Evolutionary conservation across 805 yeast species (phyloP), one percentile per base, ranked within the genome.

Genomic region (Cyberlindnera misumaiensis): DNA sequence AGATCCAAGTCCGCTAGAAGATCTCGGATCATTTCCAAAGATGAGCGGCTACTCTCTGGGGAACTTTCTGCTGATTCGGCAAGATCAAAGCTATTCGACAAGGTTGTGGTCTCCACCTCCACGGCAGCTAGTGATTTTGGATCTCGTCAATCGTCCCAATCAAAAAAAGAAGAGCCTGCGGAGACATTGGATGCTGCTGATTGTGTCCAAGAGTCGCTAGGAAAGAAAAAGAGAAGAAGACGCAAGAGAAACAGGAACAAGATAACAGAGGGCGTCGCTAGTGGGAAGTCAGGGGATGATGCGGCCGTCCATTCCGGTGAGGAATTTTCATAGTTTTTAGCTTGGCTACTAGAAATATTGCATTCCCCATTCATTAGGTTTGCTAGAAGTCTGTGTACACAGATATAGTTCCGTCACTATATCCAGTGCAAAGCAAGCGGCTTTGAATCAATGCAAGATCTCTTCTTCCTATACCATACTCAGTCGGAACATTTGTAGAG

Each of bases 401-500:
- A 11, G 62, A 63, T 3, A 77, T 60, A 3, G 75, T 61, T 3
- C 82, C 81, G 44, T 77, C 81, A 35, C 71, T 73, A 34, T 71
- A 76, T 0, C 76, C 83, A 2, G 68, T 65, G 5, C 75, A 69
- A 1, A 75, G 44, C 50, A 67, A 56, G 11, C 51, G 44, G 2
- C 43, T 47, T 4, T 31, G 25, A 0, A 52, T 32, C 6, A 47
- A 38, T 22, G 48, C 47, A 4, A 44, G 5, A 33, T 56, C 61
- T 12, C 61, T 32, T 41, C 59, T 51, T 11, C 44, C 39, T 3
- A 46, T 30, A 12, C 24, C 28, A 3, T 4, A 24, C n/a, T 20
- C 24, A 27, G 33, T 9, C 14, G 34, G 31, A 26, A 32, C 26
- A 27, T 35, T 29, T 16, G 39, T 34, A 4, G 13, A 10, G 15